Conservation (phyloP, 495 filamentous ascomycete genomes). For the Penicillium egyptiacum region DNA sequence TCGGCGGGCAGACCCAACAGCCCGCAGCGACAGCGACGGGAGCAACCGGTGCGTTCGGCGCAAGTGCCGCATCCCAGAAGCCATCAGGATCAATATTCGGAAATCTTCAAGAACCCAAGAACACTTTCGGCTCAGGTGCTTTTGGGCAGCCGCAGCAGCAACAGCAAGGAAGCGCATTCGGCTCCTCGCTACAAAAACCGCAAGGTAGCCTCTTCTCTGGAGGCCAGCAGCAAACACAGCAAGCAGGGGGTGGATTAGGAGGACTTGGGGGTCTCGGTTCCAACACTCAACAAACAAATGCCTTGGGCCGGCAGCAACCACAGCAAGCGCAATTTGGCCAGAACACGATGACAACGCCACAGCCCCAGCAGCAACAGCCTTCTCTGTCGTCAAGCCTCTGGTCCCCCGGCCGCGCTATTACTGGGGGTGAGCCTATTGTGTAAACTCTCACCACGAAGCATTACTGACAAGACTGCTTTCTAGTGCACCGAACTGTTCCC, state of each 20-base stretch:
- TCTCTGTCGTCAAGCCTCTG: constrained; percentile 47
- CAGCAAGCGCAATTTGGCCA: constrained; percentile 38
- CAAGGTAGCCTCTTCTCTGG: constrained; percentile 38
- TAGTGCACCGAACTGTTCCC: constrained; percentile 72
- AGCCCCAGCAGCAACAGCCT: constrained; percentile 41
- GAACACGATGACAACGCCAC: constrained; percentile 30
- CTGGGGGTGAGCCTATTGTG: constrained; percentile 35
- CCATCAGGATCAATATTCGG: constrained; percentile 40
- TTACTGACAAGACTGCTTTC: constrained; percentile 14
- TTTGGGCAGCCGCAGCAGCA: constrained; percentile 25
- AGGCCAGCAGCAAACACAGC: constrained; percentile 38
- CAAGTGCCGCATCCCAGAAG: constrained; percentile 27
- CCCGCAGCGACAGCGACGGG: constrained; percentile 15
- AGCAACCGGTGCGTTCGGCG: constrained; percentile 29
- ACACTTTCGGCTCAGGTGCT: constrained; percentile 26
- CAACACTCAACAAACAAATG: constrained; percentile 23
- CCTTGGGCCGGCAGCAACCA: constrained; percentile 40
- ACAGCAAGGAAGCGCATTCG: constrained; percentile 35
- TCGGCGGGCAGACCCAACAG: constrained; percentile 32
- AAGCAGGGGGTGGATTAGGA: constrained; percentile 22
- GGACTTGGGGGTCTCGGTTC: constrained; percentile 26
- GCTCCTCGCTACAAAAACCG: constrained; percentile 41
- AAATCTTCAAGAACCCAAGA: constrained; percentile 36
- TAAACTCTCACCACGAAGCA: not conserved
- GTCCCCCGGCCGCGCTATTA: constrained; percentile 49